Base-by-base conservation (phyloP, 2,329 filamentous ascomycete species). In the Fusarium austroafricanum region DNA sequence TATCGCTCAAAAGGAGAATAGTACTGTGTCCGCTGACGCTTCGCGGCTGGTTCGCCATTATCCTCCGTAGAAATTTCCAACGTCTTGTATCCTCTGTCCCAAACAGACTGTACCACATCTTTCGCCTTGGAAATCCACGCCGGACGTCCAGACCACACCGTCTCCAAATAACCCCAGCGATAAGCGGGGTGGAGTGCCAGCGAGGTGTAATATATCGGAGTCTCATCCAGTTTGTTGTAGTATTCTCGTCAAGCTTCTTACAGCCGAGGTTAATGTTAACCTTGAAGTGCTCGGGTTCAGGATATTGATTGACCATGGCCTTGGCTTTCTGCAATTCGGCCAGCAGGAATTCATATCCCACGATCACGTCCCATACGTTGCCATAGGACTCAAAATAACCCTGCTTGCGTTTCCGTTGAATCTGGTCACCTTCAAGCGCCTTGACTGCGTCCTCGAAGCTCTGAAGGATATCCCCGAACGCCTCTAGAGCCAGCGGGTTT, bases 401-500 rank as follows among this genome's bases (percentile, higher is more conserved):
- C 14, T 20, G 17, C n/a, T 46, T 46, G 17, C 43, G 43, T 12
- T 18, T 18, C 3, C 43, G 43, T 12, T 20, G 8, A 10, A 14
- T 17, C 12, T 5, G 28, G 11, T 46, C n/a, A 10, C 43, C 28
- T 21, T 46, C 43, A 18, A 46, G 43, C 17, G n/a, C 21, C 10
- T 8, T 18, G 10, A 46, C 7, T n/a, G 17, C 43, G 9, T 46
- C 15, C 43, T 46, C 29, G 28, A 46, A 46, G 28, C 21, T 6
- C 8, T 20, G n/a, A 18, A 35, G 43, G 17, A 46, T n/a, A 70
- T 68, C 54, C 68, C 61, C 33, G 68, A 62, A 3, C 62, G 33
- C 28, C 64, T 55, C 4, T 59, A 70, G 18, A 70, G 51, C 65
- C 61, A 68, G 18, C 62, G 38, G 15, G 66, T 64, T 37, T 56